Conservation (phyloP, 2,329 filamentous ascomycete species). For the Fusarium chlamydosporum region DNA sequence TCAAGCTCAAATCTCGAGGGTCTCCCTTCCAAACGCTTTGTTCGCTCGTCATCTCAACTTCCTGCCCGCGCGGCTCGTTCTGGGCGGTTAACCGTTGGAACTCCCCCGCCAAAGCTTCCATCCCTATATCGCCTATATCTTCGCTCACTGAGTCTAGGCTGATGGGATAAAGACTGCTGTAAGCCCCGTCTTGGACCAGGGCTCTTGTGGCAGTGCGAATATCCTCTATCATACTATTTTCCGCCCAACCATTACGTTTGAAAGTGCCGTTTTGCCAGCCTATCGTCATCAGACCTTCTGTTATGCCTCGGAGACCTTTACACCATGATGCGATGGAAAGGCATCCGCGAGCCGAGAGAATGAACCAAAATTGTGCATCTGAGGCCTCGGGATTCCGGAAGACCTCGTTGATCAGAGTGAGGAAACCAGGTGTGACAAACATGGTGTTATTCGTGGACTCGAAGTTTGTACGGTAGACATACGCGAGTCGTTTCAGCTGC, state of each 20-base stretch:
- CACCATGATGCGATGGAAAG: slow-evolving; percentile 21
- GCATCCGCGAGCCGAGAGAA: slow-evolving; percentile 4
- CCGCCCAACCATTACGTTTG: neutral
- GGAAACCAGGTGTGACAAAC: slow-evolving; percentile 8
- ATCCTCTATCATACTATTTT: slow-evolving; percentile 19
- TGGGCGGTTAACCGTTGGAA: slow-evolving; percentile 5
- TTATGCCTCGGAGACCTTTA: slow-evolving; percentile 12
- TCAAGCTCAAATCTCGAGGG: slow-evolving; percentile 17
- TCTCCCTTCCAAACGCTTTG: slow-evolving; percentile 21
- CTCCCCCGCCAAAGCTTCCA: slow-evolving; percentile 14
- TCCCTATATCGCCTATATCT: slow-evolving; percentile 15
- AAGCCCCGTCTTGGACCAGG: neutral
- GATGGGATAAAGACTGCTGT: slow-evolving; percentile 28
- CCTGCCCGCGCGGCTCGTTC: neutral
- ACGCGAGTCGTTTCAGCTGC: slow-evolving; percentile 16
- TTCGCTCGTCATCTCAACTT: neutral
- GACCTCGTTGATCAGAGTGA: slow-evolving; percentile 14
- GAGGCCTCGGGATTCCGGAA: neutral
- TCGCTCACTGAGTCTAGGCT: slow-evolving; percentile 16
- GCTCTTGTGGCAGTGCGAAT: slow-evolving; percentile 1
- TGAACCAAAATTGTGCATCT: slow-evolving; percentile 27
- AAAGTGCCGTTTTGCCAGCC: slow-evolving; percentile 24
- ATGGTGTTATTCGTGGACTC: slow-evolving; percentile 22
- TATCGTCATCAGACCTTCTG: slow-evolving; percentile 22
- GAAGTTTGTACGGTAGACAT: slow-evolving; percentile 18